Evolutionary conservation across 176 grass and related monocot species (phyloP).

Genomic region (Aegilops umbellulata): DNA sequence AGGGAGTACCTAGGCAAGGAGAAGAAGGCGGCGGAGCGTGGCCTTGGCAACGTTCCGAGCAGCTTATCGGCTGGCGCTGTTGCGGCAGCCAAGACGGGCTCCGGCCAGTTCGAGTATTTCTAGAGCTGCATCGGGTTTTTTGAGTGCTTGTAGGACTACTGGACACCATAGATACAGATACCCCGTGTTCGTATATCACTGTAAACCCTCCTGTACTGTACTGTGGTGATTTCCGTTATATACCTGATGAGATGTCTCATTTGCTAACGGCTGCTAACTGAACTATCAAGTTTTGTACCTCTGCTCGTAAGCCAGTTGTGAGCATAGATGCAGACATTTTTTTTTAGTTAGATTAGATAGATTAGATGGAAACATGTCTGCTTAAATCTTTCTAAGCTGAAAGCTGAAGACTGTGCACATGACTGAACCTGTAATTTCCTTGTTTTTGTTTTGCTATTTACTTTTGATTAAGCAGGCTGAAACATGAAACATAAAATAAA

Average conservation of each 20-base stretch:
- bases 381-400: background rate
- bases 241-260: conserved; percentile 16
- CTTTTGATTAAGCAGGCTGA: background rate
- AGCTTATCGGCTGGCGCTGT: background rate
- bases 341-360: too few species aligned
- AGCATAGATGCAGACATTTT: background rate
- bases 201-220: background rate
- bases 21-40: conserved; percentile 19
- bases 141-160: background rate
- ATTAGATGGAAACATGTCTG: too few species aligned
- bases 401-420: background rate
- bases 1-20: conserved; percentile 47
- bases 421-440: background rate
- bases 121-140: conserved; percentile 18
- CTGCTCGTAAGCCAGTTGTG: background rate
- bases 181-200: background rate
- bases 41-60: background rate
- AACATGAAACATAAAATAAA: background rate
- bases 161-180: conserved; percentile 22
- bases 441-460: too few species aligned
- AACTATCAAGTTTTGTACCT: background rate
- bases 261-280: background rate
- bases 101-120: conserved; percentile 55
- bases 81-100: conserved; percentile 7
- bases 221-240: background rate